Conservation (phyloP, 805 yeast genomes). For the Metschnikowia peoriensis region DNA sequence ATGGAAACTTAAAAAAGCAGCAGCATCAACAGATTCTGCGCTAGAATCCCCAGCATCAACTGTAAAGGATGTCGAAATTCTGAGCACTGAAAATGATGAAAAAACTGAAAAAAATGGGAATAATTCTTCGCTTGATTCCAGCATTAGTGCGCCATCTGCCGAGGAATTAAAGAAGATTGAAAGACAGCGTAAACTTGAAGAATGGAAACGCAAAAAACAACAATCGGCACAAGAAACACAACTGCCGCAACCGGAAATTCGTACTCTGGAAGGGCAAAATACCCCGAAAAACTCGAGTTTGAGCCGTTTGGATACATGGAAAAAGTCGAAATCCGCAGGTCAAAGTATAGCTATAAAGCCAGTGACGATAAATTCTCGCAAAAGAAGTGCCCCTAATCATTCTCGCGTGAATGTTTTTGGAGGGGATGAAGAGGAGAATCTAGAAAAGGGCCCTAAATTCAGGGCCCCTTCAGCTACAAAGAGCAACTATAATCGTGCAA, state of each 20-base stretch:
- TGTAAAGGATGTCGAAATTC: background rate
- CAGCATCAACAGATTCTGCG: constrained; percentile 11
- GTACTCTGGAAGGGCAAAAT: constrained; percentile 12
- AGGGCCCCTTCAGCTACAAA: constrained; percentile 19
- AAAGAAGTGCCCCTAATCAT: background rate
- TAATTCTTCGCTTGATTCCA: background rate
- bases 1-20: constrained; percentile 58
- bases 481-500: constrained; percentile 11
- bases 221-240: constrained; percentile 5
- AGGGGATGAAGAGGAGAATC: constrained; percentile 29
- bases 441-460: constrained; percentile 16
- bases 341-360: constrained; percentile 10
- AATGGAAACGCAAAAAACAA: constrained; percentile 21
- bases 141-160: background rate
- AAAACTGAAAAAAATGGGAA: background rate
- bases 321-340: constrained; percentile 27
- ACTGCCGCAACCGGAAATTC: background rate
- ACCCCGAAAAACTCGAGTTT: constrained; percentile 20
- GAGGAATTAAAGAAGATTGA: constrained; percentile 13
- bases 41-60: background rate
- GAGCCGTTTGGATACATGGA: constrained; percentile 50
- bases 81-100: background rate
- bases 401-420: constrained; percentile 14
- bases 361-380: background rate
- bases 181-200: constrained; percentile 17